A percentile compares a stretch with the other conserved stretches of the same genome.
Conservation (phyloP, 441 rosid genomes). For the Adansonia gregorii region DNA sequence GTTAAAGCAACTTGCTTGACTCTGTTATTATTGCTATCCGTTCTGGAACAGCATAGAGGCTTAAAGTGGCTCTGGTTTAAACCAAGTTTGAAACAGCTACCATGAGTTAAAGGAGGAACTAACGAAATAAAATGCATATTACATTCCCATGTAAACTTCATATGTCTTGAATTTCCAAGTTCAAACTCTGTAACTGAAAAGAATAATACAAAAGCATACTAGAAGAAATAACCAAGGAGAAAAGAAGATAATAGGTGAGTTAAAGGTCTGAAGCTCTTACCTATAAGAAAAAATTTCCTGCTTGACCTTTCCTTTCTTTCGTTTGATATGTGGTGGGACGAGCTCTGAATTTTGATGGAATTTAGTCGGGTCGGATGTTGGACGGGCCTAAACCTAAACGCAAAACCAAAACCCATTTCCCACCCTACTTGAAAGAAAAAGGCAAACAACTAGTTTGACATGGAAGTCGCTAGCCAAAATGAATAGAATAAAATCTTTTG, state of each 20-base stretch:
- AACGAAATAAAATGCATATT: slow-evolving; percentile 4
- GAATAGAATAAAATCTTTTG: too few species aligned
- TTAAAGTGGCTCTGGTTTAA: neutral
- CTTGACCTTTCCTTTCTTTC: too few species aligned
- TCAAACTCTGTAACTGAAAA: neutral
- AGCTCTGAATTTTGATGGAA: neutral
- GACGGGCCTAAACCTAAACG: neutral
- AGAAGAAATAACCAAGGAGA: neutral
- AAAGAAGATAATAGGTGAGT: too few species aligned
- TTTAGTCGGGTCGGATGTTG: neutral
- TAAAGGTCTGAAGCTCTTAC: too few species aligned
- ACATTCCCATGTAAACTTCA: slow-evolving; percentile 13
- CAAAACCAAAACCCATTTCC: neutral
- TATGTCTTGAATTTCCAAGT: neutral
- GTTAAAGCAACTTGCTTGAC: slow-evolving; percentile 13
- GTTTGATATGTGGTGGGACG: too few species aligned
- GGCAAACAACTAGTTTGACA: too few species aligned
- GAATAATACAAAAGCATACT: neutral
- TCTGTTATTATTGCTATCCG: neutral
- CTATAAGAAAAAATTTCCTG: too few species aligned
- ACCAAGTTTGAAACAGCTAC: slow-evolving; percentile 3
- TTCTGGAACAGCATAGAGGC: neutral
- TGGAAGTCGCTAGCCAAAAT: too few species aligned
- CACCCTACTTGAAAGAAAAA: neutral
- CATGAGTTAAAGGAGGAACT: slow-evolving; percentile 12